Percentiles rank a stretch among this genome's conserved stretches.
These are phyloP conservation scores for Tulasnella sp. DNA, from an alignment of 768 basidiomycete species.

Conservation along the genomic window DNA sequence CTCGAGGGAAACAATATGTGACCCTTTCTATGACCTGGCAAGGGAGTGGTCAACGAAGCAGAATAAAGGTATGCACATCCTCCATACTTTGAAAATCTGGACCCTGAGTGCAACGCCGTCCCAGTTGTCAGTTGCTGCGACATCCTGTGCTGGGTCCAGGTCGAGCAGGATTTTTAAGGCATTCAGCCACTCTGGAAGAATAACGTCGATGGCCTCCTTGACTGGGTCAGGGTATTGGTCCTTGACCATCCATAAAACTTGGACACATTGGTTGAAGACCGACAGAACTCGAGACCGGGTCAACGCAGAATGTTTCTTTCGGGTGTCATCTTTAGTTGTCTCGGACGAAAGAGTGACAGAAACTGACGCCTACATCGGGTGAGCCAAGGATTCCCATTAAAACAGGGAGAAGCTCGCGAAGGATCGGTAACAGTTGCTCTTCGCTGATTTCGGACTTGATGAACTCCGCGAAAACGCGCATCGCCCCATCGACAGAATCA, in stretches of 20 bases:
- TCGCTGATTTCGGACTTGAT: slow-evolving; percentile 87
- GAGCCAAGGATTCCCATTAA: slow-evolving; percentile 70
- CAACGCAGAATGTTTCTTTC: slow-evolving; percentile 57
- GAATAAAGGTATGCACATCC: neutral
- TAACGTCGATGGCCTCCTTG: slow-evolving; percentile 64
- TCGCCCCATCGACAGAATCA: slow-evolving; percentile 81
- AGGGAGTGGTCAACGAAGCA: neutral
- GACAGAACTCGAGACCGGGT: slow-evolving; percentile 78
- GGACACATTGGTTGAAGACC: slow-evolving; percentile 84
- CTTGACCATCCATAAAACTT: slow-evolving; percentile 88
- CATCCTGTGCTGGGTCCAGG: slow-evolving; percentile 51
- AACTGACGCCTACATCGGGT: slow-evolving; percentile 40
- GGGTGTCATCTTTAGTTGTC: neutral
- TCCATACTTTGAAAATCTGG: slow-evolving; percentile 70
- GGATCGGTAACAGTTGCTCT: slow-evolving; percentile 85
- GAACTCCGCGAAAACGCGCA: slow-evolving; percentile 93
- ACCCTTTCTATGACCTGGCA: slow-evolving; percentile 66
- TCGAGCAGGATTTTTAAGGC: slow-evolving; percentile 71
- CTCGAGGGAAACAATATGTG: slow-evolving; percentile 69
- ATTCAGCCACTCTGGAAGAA: slow-evolving; percentile 86
- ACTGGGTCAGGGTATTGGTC: slow-evolving; percentile 82
- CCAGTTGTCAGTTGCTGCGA: slow-evolving; percentile 53
- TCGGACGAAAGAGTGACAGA: neutral
- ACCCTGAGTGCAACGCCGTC: slow-evolving; percentile 67
- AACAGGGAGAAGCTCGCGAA: slow-evolving; percentile 80